Percentiles rank a stretch among this genome's conserved stretches.
Conservation (phyloP, 768 basidiomycete genomes). For the Leccinum fibrillosum region DNA sequence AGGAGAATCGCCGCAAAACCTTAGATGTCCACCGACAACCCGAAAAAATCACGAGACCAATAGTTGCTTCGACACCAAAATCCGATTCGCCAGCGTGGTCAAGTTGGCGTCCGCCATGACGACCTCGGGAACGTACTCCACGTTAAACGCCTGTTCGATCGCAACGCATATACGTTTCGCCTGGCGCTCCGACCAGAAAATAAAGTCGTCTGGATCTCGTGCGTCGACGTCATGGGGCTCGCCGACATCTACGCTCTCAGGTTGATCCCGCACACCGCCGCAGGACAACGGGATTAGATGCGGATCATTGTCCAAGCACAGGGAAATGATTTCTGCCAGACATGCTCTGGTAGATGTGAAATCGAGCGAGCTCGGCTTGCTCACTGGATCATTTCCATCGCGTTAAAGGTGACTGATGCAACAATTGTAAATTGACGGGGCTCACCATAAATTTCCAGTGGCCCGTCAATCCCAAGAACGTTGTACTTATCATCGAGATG, state of each 20-base stretch:
- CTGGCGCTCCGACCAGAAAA: slow-evolving; percentile 88
- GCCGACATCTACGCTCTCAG: slow-evolving; percentile 4
- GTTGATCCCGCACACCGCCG: slow-evolving; percentile 34
- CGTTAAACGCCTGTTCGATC: slow-evolving; percentile 77
- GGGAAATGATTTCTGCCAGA: slow-evolving; percentile 73
- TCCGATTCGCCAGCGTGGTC: slow-evolving; percentile 76
- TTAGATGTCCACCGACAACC: neutral
- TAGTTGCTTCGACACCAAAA: slow-evolving; percentile 72
- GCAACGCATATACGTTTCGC: slow-evolving; percentile 83
- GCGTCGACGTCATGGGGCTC: slow-evolving; percentile 27
- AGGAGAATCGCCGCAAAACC: too few relatives aligned
- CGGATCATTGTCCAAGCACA: slow-evolving; percentile 86
- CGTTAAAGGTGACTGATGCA: neutral
- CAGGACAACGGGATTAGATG: slow-evolving; percentile 74
- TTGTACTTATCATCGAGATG: slow-evolving; percentile 98
- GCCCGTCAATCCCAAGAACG: slow-evolving; percentile 83
- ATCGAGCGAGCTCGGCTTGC: slow-evolving; percentile 60
- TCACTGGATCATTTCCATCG: slow-evolving; percentile 46
- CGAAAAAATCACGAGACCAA: slow-evolving; percentile 26
- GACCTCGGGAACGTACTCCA: slow-evolving; percentile 88
- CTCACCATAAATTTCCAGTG: slow-evolving; percentile 87
- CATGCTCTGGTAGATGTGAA: slow-evolving; percentile 62
- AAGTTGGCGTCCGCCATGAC: slow-evolving; percentile 93
- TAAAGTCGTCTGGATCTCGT: slow-evolving; percentile 83
- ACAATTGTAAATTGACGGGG: slow-evolving; percentile 3